Base-by-base conservation (phyloP, 2,329 filamentous ascomycete species). In the Calonectria ilicicola region DNA sequence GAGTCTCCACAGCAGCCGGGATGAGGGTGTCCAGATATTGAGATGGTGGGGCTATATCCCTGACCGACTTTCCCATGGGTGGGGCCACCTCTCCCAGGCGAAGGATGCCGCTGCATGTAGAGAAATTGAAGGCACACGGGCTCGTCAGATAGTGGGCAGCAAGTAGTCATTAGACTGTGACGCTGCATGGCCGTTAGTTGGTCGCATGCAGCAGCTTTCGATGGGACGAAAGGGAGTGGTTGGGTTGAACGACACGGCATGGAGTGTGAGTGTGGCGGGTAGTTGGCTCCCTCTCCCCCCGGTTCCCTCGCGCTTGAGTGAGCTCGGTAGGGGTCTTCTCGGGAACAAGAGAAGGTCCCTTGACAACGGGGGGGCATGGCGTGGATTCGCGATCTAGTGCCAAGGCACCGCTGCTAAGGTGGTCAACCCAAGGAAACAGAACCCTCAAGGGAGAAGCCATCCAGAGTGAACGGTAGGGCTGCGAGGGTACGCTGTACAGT, bases 61-160 rank as follows among this genome's bases (percentile, higher is more conserved):
- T 81, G 80, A 80, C 80, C 80, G 80, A 81, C 79, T 80, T 80
- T 81, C 76, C 66, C 72, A 72, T 40, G 40, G 65, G 77, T 80
- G 79, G 79, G 51, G 74, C 66, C 64, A 63, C 46, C 72, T 70
- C 72, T 73, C 64, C 67, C 76, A 79, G 74, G 74, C 77, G 79
- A 81, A 81, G 80, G 80, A 81, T 80, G 77, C 74, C 74, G 74
- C 70, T 80, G 77, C 78, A 80, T 74, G 72, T 74, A 74, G 70
- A 80, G 79, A 80, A 76, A 80, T 81, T 80, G 77, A 72, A 80
- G 79, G 78, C 73, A 74, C 78, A 74, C 70, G 75, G 76, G 72
- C 78, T 80, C 75, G 78, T 77, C 78, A 80, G 77, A 80, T 77
- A 67, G 66, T 74, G 67, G 75, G 46, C 70, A 47, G 67, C 53